Percentiles rank a stretch among this genome's conserved stretches.
Evolutionary conservation across 495 filamentous ascomycete species (phyloP).

Genomic region (Amniculicola lignicola): DNA sequence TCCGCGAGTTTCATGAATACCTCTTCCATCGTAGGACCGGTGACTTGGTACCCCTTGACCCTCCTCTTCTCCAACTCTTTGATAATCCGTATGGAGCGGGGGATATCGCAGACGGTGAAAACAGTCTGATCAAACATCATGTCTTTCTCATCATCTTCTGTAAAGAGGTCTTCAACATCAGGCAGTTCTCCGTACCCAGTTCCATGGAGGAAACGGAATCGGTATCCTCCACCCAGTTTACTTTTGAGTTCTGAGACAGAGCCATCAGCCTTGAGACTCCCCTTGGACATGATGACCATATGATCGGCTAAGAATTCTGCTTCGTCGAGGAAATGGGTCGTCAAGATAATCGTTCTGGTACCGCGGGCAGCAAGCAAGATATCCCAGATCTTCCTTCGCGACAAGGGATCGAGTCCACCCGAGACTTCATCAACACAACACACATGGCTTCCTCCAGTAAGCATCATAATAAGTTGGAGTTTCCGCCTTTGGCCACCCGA

Average conservation of each 20-base stretch:
- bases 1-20: constrained; percentile 81
- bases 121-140: constrained; percentile 65
- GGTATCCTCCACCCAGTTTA: constrained; percentile 57
- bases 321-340: constrained; percentile 59
- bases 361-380: constrained; percentile 80
- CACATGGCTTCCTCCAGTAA: constrained; percentile 76
- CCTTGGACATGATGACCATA: constrained; percentile 43
- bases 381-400: constrained; percentile 82
- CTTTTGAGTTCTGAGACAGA: constrained; percentile 40
- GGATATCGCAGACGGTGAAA: constrained; percentile 61
- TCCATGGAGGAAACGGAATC: constrained; percentile 63
- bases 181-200: constrained; percentile 42
- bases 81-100: constrained; percentile 61
- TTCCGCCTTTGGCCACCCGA: constrained; percentile 89
- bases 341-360: constrained; percentile 72
- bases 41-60: constrained; percentile 69
- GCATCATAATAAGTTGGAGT: constrained; percentile 90
- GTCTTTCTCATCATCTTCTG: constrained; percentile 53
- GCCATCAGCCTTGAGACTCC: constrained; percentile 38
- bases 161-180: constrained; percentile 49
- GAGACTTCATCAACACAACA: constrained; percentile 89
- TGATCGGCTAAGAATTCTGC: constrained; percentile 43
- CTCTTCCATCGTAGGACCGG: constrained; percentile 82
- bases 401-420: constrained; percentile 76
- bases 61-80: constrained; percentile 58